A percentile compares a stretch with the other conserved stretches of the same genome.
Evolutionary conservation across 768 basidiomycete species (phyloP).

Genomic region (Leccinum broughii): DNA sequence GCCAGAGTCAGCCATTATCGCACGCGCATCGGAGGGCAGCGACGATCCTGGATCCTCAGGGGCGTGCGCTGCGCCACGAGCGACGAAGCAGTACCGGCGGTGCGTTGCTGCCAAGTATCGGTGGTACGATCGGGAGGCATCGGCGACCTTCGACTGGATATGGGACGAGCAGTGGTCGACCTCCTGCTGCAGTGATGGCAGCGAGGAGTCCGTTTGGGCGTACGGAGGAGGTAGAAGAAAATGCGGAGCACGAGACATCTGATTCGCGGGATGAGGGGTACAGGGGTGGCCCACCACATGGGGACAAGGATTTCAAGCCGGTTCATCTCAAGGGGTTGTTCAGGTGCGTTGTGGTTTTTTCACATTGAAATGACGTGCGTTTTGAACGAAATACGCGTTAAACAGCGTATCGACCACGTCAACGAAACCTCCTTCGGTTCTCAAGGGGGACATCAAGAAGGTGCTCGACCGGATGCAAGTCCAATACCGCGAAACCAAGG

Average conservation of each 20-base stretch:
- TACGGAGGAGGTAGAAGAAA: slow-evolving; percentile 48
- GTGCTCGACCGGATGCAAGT: slow-evolving; percentile 96
- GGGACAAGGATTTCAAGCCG: slow-evolving; percentile 84
- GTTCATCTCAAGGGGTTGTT: slow-evolving; percentile 96
- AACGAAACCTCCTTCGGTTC: slow-evolving; percentile 76
- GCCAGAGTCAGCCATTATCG: slow-evolving; percentile 57
- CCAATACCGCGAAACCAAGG: slow-evolving; percentile 86
- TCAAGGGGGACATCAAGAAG: slow-evolving; percentile 81
- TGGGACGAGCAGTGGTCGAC: slow-evolving; percentile 33
- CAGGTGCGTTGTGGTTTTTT: slow-evolving; percentile 51
- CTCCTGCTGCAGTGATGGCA: slow-evolving; percentile 11
- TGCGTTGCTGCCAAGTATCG: slow-evolving; percentile 45
- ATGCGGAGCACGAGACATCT: slow-evolving; percentile 42
- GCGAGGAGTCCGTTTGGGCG: slow-evolving; percentile 51
- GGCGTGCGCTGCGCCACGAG: slow-evolving; percentile 63
- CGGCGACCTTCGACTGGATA: slow-evolving; percentile 73
- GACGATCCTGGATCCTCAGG: slow-evolving; percentile 71
- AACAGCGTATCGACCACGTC: slow-evolving; percentile 91
- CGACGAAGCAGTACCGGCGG: slow-evolving; percentile 78
- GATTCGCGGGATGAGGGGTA: slow-evolving; percentile 44
- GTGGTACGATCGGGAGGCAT: slow-evolving; percentile 65
- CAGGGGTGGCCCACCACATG: slow-evolving; percentile 43
- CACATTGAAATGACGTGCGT: not conserved
- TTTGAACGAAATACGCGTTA: not conserved
- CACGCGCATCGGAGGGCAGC: slow-evolving; percentile 72